These are phyloP conservation scores for Naganishia randhawae DNA, from an alignment of 768 basidiomycete genomes.

Conservation along the genomic window DNA sequence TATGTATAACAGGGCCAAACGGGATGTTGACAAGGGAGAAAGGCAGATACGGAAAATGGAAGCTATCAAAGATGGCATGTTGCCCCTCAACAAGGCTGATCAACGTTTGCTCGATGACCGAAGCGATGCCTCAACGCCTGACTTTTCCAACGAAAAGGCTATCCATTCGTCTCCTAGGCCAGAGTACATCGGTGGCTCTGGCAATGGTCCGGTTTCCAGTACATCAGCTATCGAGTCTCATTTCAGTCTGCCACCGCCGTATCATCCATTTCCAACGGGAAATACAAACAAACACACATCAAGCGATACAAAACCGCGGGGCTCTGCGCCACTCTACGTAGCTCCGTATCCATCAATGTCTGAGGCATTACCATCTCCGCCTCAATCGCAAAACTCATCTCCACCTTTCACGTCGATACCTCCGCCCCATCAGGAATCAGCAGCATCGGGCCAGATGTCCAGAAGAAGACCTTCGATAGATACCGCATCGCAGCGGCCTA, in stretches of 20 bases:
- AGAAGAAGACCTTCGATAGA: constrained; percentile 12
- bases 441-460: constrained; percentile 3
- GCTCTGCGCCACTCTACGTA: constrained; percentile 7
- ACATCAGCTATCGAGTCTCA: constrained; percentile 19
- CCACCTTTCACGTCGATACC: constrained; percentile 21
- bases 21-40: constrained; percentile 88
- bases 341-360: constrained; percentile 27
- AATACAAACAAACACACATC: background rate
- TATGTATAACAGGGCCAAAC: constrained; percentile 93
- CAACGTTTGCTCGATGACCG: constrained; percentile 37
- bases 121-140: constrained; percentile 22
- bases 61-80: constrained; percentile 47
- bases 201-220: constrained; percentile 3
- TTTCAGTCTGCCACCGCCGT: constrained; percentile 18
- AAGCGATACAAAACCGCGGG: background rate
- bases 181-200: background rate
- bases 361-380: constrained; percentile 26
- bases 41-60: constrained; percentile 64
- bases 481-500: background rate
- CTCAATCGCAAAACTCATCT: constrained; percentile 25
- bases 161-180: constrained; percentile 21
- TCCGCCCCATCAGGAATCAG: background rate
- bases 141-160: constrained; percentile 1
- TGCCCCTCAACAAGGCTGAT: constrained; percentile 43
- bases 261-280: constrained; percentile 5